Conservation (phyloP, 2,329 filamentous ascomycete species). For the Beauveria rudraprayagi region DNA sequence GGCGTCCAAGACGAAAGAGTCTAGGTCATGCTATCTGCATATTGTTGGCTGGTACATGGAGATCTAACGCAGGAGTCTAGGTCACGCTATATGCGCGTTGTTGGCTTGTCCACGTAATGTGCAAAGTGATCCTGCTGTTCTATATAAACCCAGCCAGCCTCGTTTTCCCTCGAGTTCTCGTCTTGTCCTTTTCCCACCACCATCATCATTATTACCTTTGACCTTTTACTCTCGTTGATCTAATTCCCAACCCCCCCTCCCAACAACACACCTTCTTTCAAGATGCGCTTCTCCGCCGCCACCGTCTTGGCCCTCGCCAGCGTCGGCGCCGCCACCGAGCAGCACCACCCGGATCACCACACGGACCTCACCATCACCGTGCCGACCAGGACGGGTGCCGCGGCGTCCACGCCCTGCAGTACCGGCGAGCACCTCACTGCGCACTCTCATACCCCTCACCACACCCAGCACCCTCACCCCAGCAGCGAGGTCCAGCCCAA, state of each 20-base stretch:
- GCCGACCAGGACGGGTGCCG: not conserved
- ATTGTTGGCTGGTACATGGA: no score
- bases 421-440: not conserved
- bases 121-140: not conserved
- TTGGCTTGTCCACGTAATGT: not conserved
- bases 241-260: no score
- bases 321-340: slow-evolving; percentile 21
- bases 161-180: not conserved
- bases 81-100: no score
- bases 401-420: not conserved
- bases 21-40: not conserved
- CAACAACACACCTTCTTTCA: not conserved
- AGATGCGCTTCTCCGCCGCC: slow-evolving; percentile 8
- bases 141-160: not conserved
- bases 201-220: not conserved
- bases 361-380: not conserved
- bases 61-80: no score
- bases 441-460: not conserved
- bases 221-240: not conserved
- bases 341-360: not conserved
- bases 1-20: not conserved
- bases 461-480: not conserved
- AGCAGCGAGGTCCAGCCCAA: no score
- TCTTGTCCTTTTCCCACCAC: not conserved
- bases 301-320: slow-evolving; percentile 13